These are phyloP conservation scores for Bruguiera hainesii DNA, from an alignment of 441 rosid genomes.

Conservation along the genomic window DNA sequence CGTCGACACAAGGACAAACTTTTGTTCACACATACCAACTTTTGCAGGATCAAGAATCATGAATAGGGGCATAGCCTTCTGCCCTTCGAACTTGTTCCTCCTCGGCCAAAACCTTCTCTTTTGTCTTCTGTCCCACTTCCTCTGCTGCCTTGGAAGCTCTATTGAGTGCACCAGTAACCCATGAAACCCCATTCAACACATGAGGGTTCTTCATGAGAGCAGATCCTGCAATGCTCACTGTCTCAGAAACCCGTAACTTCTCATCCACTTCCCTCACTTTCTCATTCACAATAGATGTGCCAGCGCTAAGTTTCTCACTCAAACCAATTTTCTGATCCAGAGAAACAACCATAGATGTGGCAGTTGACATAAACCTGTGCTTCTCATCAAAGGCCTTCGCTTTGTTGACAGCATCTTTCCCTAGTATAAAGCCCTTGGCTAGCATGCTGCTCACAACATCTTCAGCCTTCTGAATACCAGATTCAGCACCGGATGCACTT, in stretches of 20 bases:
- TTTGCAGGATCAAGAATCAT: slow-evolving; percentile 18
- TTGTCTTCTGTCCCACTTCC: slow-evolving; percentile 75
- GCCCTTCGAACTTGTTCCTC: slow-evolving; percentile 13
- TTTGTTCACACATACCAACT: slow-evolving; percentile 13
- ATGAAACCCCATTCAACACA: slow-evolving; percentile 52
- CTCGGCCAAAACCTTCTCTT: slow-evolving; percentile 47
- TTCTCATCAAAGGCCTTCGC: slow-evolving; percentile 74
- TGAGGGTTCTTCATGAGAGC: slow-evolving; percentile 74
- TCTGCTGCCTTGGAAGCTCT: slow-evolving; percentile 76
- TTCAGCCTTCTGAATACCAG: slow-evolving; percentile 73
- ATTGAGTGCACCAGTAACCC: slow-evolving; percentile 77
- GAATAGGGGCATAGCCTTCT: slow-evolving; percentile 20
- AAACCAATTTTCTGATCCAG: slow-evolving; percentile 69
- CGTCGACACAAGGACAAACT: slow-evolving; percentile 8
- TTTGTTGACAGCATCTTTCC: slow-evolving; percentile 66
- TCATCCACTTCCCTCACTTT: slow-evolving; percentile 77
- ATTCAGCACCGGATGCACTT: slow-evolving; percentile 29
- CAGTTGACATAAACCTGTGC: slow-evolving; percentile 57
- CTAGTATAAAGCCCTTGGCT: slow-evolving; percentile 68
- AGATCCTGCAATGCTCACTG: slow-evolving; percentile 64
- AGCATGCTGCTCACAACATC: slow-evolving; percentile 73
- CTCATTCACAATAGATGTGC: slow-evolving; percentile 51
- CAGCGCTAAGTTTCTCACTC: slow-evolving; percentile 57
- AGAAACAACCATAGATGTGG: slow-evolving; percentile 61
- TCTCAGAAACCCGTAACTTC: slow-evolving; percentile 75